These are phyloP conservation scores for Agroathelia rolfsii DNA, from an alignment of 1,284 basidiomycete species.

Conservation along the genomic window DNA sequence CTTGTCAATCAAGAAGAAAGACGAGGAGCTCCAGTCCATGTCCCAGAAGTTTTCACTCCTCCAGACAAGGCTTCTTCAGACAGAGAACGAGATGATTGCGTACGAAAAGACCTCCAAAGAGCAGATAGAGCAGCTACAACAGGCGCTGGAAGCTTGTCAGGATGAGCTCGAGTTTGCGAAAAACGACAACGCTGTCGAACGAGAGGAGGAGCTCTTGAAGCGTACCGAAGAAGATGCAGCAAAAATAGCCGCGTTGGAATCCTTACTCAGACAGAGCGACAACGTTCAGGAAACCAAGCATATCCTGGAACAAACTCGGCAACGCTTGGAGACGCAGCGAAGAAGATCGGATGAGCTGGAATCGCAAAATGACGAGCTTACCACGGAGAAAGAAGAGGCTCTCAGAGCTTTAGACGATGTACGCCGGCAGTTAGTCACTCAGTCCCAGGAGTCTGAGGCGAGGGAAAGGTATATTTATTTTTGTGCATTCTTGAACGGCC, in stretches of 20 bases:
- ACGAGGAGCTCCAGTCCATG: constrained; percentile 29
- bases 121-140: constrained; percentile 33
- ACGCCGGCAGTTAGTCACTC: no score
- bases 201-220: constrained; percentile 45
- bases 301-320: constrained; percentile 28
- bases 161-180: constrained; percentile 47
- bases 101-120: constrained; percentile 34
- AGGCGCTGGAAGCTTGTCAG: constrained; percentile 39
- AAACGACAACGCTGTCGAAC: constrained; percentile 26
- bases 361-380: constrained; percentile 5
- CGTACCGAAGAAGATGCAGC: constrained; percentile 60
- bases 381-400: constrained; percentile 37
- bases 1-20: constrained; percentile 30
- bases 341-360: constrained; percentile 19
- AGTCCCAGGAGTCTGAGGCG: no score
- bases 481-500: no score
- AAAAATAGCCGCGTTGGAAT: constrained; percentile 44
- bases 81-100: constrained; percentile 52
- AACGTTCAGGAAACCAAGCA: constrained; percentile 26
- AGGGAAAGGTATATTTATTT: no score
- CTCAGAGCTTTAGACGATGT: no score
- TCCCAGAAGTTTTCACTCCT: constrained; percentile 37
- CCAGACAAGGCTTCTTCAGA: constrained; percentile 37
- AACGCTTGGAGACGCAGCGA: constrained; percentile 30
- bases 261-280: constrained; percentile 27